Evolutionary conservation across 768 basidiomycete species (phyloP).

Genomic region (Epithele typhae): DNA sequence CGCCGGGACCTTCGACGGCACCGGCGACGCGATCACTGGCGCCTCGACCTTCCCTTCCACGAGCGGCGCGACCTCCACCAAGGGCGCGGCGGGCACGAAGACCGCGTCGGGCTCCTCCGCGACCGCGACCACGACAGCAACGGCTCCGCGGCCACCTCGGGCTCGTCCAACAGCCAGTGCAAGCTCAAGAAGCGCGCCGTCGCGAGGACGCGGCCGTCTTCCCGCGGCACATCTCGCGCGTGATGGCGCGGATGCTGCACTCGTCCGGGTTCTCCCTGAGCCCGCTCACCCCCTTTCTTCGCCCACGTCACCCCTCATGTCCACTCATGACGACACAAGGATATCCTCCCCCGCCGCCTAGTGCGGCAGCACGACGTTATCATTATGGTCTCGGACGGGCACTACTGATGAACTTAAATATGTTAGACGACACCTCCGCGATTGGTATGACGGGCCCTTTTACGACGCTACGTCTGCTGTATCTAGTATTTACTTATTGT

Average conservation of each 20-base stretch:
- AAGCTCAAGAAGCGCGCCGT: constrained; percentile 8
- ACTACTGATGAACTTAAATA: too few relatives aligned
- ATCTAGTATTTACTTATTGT: too few relatives aligned
- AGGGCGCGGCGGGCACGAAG: background rate
- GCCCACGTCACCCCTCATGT: background rate
- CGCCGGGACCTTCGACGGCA: constrained; percentile 11
- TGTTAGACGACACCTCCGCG: too few relatives aligned
- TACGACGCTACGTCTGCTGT: too few relatives aligned
- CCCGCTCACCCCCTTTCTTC: background rate
- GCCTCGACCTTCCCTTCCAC: constrained; percentile 18
- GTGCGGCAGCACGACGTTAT: too few relatives aligned
- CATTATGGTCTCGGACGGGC: too few relatives aligned
- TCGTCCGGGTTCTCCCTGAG: background rate
- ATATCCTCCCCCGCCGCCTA: too few relatives aligned
- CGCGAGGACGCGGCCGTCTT: background rate
- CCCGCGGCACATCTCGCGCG: constrained; percentile 16
- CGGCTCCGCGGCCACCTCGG: background rate
- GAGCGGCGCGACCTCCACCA: constrained; percentile 3
- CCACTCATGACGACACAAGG: too few relatives aligned
- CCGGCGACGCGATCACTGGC: constrained; percentile 6
- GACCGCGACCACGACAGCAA: too few relatives aligned
- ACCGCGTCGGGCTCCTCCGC: background rate
- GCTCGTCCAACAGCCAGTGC: constrained; percentile 11
- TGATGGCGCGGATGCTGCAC: constrained; percentile 17
- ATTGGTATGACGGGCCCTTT: too few relatives aligned